These are phyloP conservation scores for Novymonas esmeraldas DNA, from an alignment of 208 protist genomes.

Conservation along the genomic window DNA sequence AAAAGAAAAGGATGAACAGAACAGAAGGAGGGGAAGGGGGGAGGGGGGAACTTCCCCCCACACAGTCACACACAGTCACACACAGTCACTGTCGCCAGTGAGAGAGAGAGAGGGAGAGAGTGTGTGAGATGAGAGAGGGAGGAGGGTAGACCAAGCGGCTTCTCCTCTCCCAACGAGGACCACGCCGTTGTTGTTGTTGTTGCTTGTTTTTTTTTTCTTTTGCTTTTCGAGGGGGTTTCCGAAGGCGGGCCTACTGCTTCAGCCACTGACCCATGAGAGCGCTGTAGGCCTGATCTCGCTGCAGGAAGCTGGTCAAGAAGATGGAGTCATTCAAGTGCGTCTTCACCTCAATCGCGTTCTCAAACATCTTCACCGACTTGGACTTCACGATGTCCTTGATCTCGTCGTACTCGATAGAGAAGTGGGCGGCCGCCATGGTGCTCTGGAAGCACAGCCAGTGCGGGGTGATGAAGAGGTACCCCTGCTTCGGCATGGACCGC, in stretches of 20 bases:
- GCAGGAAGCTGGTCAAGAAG: slow-evolving; percentile 63
- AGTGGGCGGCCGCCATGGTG: slow-evolving; percentile 37
- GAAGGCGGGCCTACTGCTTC: slow-evolving; percentile 52
- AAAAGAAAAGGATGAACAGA: slow-evolving; percentile 11
- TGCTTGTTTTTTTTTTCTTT: no score
- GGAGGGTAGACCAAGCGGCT: background rate
- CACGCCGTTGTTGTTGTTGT: no score
- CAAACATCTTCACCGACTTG: slow-evolving; percentile 65
- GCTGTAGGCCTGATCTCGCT: slow-evolving; percentile 73
- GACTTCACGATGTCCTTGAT: slow-evolving; percentile 81
- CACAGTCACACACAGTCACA: background rate
- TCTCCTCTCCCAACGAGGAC: no score
- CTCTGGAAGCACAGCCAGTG: slow-evolving; percentile 78
- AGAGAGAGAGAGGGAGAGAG: background rate
- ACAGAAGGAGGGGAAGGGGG: background rate
- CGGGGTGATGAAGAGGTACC: slow-evolving; percentile 65
- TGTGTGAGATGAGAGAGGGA: background rate
- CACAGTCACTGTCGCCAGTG: background rate
- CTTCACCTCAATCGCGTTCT: slow-evolving; percentile 67
- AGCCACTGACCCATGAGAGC: slow-evolving; percentile 84
- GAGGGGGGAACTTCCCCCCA: background rate
- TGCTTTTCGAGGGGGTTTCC: no score
- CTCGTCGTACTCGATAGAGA: slow-evolving; percentile 81
- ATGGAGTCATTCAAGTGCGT: slow-evolving; percentile 73
- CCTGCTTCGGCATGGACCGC: slow-evolving; percentile 45